phyloP scores from a whole-genome alignment of 1,284 basidiomycete species.

The Ceratobasidium sp. region DNA sequence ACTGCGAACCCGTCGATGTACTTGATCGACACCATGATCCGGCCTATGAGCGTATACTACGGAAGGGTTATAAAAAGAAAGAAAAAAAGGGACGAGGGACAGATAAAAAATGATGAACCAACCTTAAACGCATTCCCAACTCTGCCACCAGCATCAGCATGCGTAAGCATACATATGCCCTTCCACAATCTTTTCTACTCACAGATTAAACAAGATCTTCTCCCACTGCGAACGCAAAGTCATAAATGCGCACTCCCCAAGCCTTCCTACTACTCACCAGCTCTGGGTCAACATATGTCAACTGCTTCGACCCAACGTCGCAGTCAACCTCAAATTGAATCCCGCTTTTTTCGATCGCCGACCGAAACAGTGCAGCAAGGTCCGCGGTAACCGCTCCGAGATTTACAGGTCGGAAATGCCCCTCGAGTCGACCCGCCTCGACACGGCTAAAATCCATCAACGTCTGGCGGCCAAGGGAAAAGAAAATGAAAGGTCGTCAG shows the following conservation, averaged over 20 bases:
- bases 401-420: slow-evolving; percentile 51
- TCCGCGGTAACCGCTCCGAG: slow-evolving; percentile 52
- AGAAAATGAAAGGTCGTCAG: not conserved
- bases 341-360: slow-evolving; percentile 52
- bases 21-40: slow-evolving; percentile 49
- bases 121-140: slow-evolving; percentile 55
- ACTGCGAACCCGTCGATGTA: slow-evolving; percentile 47
- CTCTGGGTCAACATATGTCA: slow-evolving; percentile 53
- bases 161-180: not conserved
- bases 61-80: slow-evolving; percentile 7
- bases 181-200: not conserved
- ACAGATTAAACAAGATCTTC: slow-evolving; percentile 54
- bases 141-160: slow-evolving; percentile 22
- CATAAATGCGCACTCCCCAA: not conserved
- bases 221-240: slow-evolving; percentile 51
- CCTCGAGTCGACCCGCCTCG: slow-evolving; percentile 45
- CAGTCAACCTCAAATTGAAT: slow-evolving; percentile 51
- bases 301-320: slow-evolving; percentile 46
- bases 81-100: not conserved
- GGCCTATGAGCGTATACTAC: slow-evolving; percentile 50
- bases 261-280: slow-evolving; percentile 28
- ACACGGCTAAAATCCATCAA: slow-evolving; percentile 54
- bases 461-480: slow-evolving; percentile 23
- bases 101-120: slow-evolving; percentile 24
- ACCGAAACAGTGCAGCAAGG: slow-evolving; percentile 54